Evolutionary conservation across 2,329 filamentous ascomycete species (phyloP), one percentile per base, ranked within the genome.

Genomic region (Colletotrichum sansevieriae): DNA sequence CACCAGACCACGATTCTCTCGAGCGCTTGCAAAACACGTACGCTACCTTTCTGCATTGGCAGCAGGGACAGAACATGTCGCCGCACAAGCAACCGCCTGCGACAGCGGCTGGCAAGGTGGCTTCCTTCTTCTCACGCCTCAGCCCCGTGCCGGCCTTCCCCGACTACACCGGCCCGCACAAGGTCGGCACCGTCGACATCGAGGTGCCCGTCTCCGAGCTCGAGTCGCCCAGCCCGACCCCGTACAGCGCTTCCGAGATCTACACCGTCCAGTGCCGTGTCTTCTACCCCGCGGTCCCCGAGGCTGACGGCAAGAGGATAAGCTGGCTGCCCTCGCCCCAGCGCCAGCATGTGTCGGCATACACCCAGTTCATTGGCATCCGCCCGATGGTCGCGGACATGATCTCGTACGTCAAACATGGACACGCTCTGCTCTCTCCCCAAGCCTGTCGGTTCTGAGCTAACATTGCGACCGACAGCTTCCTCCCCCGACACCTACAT

Each of bases 301-400:
- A 83, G 18, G 82, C 86, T 3, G 78, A 79, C 59, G 84, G 87
- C 74, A 88, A 88, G 73, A 84, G 83, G 10, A 91, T 94, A 63
- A 87, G 86, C 73, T 97, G 94, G 93, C 85, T 97, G 60, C 93
- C 93, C 0, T 84, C 86, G 9, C 93, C 94, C 0, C 93, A 97
- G 77, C 82, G 91, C 55, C 88, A 90, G 46, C 91, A 93, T 75
- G 82, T 95, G 9, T 87, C 90, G 15, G 92, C 91, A 1, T 96
- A 96, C 76, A 90, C 91, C 10, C 86, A 89, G 72, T 97, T 97
- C 74, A 76, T 95, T 8, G 93, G 93, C 2, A 84, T 91, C 3
- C 86, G 88, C 0, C 81, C 84, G 33, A 82, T 86, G 39, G 72
- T 90, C 43, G 86, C 89, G 2, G 84, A 87, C 52, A 75, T 90